Percentiles rank a stretch among this genome's conserved stretches.
These are phyloP conservation scores for Pseudevernia furfuracea DNA, from an alignment of 495 filamentous ascomycete species.

Conservation along the genomic window DNA sequence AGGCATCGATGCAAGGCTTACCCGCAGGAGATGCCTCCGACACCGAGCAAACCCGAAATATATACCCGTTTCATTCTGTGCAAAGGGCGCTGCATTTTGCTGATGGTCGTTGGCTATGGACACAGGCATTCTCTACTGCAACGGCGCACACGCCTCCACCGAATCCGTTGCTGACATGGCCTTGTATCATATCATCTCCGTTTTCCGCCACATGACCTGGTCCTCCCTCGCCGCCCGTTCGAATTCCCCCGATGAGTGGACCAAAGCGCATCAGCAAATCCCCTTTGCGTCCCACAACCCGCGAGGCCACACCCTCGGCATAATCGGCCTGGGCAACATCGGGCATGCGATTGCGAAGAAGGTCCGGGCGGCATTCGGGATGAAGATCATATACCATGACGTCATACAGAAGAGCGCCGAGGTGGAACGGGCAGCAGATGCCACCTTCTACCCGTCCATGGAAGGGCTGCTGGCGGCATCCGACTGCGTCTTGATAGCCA, in stretches of 20 bases:
- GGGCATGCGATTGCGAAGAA: slow-evolving; percentile 60
- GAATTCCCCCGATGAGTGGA: slow-evolving; percentile 36
- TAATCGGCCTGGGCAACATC: slow-evolving; percentile 63
- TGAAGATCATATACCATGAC: slow-evolving; percentile 64
- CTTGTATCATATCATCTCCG: slow-evolving; percentile 54
- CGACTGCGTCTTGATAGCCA: slow-evolving; percentile 63
- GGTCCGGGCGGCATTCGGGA: slow-evolving; percentile 51
- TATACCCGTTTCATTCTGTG: background rate
- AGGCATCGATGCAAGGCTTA: background rate
- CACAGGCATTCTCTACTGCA: slow-evolving; percentile 63
- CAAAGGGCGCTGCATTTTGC: background rate
- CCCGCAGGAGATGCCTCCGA: background rate
- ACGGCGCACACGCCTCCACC: slow-evolving; percentile 58
- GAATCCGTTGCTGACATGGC: slow-evolving; percentile 62
- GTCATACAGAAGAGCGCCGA: slow-evolving; percentile 46
- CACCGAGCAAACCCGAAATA: background rate
- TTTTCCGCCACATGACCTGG: slow-evolving; percentile 57
- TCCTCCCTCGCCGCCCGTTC: slow-evolving; percentile 49
- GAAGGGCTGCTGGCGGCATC: slow-evolving; percentile 45
- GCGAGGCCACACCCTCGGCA: slow-evolving; percentile 46
- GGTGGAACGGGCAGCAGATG: slow-evolving; percentile 33
- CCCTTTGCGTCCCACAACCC: slow-evolving; percentile 52
- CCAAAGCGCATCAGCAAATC: slow-evolving; percentile 49
- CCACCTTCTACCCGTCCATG: slow-evolving; percentile 45
- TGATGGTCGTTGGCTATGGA: background rate